Conservation (phyloP, 805 yeast species). For the Phaffomyces opuntiae region DNA sequence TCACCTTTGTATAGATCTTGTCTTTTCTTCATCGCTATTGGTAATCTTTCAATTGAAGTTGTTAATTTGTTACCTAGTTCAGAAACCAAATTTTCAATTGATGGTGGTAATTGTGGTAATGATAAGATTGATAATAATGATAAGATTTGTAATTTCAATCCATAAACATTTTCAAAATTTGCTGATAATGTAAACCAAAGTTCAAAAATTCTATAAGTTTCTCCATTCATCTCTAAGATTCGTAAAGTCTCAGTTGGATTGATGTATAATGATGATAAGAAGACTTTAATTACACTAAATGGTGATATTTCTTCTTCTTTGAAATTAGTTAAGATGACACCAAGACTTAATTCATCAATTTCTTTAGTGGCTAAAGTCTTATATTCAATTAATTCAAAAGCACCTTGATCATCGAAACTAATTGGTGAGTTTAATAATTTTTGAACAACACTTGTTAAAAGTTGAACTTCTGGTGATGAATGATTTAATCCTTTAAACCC, state of each 20-base stretch:
- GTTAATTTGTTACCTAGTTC: conserved; percentile 49
- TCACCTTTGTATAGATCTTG: conserved; percentile 49
- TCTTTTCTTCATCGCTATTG: conserved; percentile 62
- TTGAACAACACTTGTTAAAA: conserved; percentile 11
- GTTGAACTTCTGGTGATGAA: conserved; percentile 13
- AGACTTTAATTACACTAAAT: conserved; percentile 46
- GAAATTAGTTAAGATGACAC: conserved; percentile 9
- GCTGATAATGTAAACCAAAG: conserved; percentile 56
- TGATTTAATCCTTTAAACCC: conserved; percentile 34
- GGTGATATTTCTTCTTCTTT: conserved; percentile 28
- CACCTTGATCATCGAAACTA: conserved; percentile 29
- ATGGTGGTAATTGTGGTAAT: conserved; percentile 32
- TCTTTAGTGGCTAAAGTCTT: conserved; percentile 12
- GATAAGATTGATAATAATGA: conserved; percentile 52
- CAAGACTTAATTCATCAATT: conserved; percentile 10
- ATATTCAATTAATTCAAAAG: conserved; percentile 26
- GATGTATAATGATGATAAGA: conserved; percentile 56
- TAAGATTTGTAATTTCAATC: conserved; percentile 63
- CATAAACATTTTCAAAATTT: conserved; percentile 60
- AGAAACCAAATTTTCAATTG: conserved; percentile 31
- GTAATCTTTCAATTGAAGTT: conserved; percentile 49
- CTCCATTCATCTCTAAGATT: conserved; percentile 39
- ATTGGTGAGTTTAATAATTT: conserved; percentile 16
- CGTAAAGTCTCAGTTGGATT: conserved; percentile 52
- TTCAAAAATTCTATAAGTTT: conserved; percentile 43